phyloP scores from a whole-genome alignment of 148 eudicot genomes.

The Rhododendron mucronatum region DNA sequence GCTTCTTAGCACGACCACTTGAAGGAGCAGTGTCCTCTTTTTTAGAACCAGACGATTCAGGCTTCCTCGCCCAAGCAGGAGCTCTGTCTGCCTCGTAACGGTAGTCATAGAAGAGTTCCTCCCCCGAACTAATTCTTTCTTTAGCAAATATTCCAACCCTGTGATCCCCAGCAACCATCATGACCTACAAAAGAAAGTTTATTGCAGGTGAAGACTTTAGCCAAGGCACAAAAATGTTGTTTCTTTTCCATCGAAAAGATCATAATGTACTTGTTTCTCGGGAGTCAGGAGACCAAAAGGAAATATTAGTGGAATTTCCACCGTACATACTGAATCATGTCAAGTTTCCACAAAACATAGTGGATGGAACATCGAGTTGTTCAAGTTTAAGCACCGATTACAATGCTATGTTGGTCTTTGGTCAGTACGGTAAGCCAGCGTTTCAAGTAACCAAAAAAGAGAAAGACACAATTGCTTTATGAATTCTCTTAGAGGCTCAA shows the following conservation, averaged over 20 bases:
- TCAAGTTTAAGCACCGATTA: not conserved
- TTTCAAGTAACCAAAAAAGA: too few species aligned
- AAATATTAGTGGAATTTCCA: not conserved
- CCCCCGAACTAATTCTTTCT: constrained; percentile 77
- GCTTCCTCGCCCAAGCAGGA: constrained; percentile 96
- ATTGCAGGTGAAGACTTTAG: not conserved
- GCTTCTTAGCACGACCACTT: constrained; percentile 83
- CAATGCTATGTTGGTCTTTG: not conserved
- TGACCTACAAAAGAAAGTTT: constrained; percentile 48
- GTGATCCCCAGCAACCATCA: constrained; percentile 97
- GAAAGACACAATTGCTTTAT: too few species aligned
- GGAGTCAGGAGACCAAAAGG: not conserved
- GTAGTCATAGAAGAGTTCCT: constrained; percentile 91
- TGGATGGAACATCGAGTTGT: not conserved
- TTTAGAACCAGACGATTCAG: constrained; percentile 73
- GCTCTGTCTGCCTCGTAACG: constrained; percentile 89
- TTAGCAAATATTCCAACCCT: constrained; percentile 98
- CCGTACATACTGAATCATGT: not conserved
- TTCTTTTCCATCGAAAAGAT: not conserved
- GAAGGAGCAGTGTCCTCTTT: constrained; percentile 77
- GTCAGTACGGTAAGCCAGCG: too few species aligned
- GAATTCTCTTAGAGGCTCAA: too few species aligned
- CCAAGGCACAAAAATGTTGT: not conserved
- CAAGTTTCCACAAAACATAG: not conserved
- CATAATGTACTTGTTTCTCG: too few species aligned